These are phyloP conservation scores for Mycena maculata DNA, from an alignment of 768 basidiomycete species.

Conservation along the genomic window DNA sequence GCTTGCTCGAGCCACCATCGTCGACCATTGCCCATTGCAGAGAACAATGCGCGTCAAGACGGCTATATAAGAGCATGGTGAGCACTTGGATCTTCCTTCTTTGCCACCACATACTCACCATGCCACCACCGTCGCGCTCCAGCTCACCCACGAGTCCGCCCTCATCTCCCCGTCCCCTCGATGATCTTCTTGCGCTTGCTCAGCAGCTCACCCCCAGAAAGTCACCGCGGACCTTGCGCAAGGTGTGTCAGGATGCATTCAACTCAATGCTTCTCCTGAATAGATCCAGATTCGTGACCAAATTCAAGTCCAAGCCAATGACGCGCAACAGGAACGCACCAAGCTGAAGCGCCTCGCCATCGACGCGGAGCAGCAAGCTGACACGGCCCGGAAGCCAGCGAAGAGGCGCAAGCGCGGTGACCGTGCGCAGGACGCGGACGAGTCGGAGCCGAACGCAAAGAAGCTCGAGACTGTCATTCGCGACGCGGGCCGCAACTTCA, in stretches of 20 bases:
- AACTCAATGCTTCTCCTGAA: too few species aligned
- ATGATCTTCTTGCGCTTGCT: background rate
- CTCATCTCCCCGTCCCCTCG: background rate
- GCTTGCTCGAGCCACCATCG: too few species aligned
- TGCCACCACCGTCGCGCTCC: background rate
- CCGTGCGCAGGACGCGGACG: background rate
- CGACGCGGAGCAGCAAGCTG: conserved; percentile 2
- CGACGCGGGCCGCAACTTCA: background rate
- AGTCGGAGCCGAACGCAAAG: background rate
- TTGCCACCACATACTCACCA: too few species aligned
- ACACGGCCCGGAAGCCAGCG: background rate
- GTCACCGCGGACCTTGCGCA: background rate
- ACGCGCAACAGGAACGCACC: background rate
- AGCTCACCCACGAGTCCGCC: too few species aligned
- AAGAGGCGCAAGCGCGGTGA: background rate
- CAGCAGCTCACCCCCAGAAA: background rate
- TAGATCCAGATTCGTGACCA: too few species aligned
- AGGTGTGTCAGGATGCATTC: background rate
- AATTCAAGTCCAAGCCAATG: background rate
- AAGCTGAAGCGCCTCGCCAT: background rate
- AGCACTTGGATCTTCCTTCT: too few species aligned
- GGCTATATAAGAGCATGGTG: too few species aligned
- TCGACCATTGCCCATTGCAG: too few species aligned
- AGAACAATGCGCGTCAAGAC: too few species aligned
- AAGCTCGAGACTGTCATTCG: background rate